Evolutionary conservation across 208 protist species (phyloP), one percentile per base, ranked within the genome.

Genomic region (Trypanosoma platydactyli): DNA sequence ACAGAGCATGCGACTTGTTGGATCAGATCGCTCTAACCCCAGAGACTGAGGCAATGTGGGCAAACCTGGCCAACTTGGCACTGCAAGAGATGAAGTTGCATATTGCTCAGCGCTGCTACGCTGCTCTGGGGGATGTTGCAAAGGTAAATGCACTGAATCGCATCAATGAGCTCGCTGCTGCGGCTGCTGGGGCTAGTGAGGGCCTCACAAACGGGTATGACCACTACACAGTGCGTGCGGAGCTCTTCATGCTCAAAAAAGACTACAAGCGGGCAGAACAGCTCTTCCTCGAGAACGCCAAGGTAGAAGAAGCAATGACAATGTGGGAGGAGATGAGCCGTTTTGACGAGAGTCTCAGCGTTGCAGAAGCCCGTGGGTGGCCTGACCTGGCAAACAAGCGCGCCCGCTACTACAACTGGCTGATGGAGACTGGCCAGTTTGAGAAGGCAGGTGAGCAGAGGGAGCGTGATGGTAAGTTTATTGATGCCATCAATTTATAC

Each of bases 1-100:
- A 91, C 60, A 81, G 83, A 48, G 97, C 97, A 24, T 96, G 92
- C 64, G 82, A 88, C 54, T 80, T 98, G 27, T 84, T 99, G 44
- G 97, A 98, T 71, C 67, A 75, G 18, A 90, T 97, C 53, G 71
- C 82, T 15, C 75, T 92, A 13, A 91, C 84, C 0, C 73, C 85
- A 0, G 95, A 98, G 62, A 98, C 94, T n/a, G 87, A 98, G 73
- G 86, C 88, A 25, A 98, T 99, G 94, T 99, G 98, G 97, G 38
- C 53, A 52, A 94, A 85, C 29, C 84, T 99, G 12, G 81, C 89
- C 0, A 46, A 74, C 42, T 63, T 97, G 11, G 84, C 97, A 15
- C 67, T 99, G 40, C 68, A 92, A 56, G 85, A 97, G 63, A 80
- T 90, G 67, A 81, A 94, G 51, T 73, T 98, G 15, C 67, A 82